Conservation (phyloP, 2,329 filamentous ascomycete genomes). For the Alternaria brassicae region DNA sequence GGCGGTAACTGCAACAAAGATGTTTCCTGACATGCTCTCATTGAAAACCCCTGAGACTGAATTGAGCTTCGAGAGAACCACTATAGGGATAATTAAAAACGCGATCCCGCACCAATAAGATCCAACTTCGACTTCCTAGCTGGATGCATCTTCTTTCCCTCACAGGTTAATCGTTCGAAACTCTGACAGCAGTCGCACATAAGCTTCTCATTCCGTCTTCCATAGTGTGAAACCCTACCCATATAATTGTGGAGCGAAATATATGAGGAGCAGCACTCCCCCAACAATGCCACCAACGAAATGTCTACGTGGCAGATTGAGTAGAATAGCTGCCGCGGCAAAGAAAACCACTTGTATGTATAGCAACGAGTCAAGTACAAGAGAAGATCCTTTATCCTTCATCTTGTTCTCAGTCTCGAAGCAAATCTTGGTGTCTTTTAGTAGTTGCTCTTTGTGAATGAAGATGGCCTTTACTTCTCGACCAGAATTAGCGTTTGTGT, state of each 20-base stretch:
- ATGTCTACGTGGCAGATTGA: not conserved
- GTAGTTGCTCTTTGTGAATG: not conserved
- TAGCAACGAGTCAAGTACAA: not conserved
- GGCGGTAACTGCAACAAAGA: no score
- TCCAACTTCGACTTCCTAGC: no score
- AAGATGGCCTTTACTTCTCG: no score
- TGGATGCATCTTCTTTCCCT: conserved; percentile 18
- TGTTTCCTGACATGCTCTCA: no score
- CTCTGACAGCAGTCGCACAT: not conserved
- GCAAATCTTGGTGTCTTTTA: not conserved
- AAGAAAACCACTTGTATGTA: not conserved
- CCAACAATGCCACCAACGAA: not conserved
- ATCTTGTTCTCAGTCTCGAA: not conserved
- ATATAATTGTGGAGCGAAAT: not conserved
- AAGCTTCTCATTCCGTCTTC: not conserved
- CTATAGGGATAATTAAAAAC: no score
- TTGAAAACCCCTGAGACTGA: no score
- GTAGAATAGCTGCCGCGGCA: not conserved
- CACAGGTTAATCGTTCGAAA: no score
- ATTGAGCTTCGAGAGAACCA: no score
- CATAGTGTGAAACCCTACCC: not conserved
- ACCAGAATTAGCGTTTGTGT: no score
- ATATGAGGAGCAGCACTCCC: not conserved
- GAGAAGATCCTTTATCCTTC: not conserved
- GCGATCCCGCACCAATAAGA: no score